Conservation (phyloP, 2,329 filamentous ascomycete species). For the Fusarium sp. region DNA sequence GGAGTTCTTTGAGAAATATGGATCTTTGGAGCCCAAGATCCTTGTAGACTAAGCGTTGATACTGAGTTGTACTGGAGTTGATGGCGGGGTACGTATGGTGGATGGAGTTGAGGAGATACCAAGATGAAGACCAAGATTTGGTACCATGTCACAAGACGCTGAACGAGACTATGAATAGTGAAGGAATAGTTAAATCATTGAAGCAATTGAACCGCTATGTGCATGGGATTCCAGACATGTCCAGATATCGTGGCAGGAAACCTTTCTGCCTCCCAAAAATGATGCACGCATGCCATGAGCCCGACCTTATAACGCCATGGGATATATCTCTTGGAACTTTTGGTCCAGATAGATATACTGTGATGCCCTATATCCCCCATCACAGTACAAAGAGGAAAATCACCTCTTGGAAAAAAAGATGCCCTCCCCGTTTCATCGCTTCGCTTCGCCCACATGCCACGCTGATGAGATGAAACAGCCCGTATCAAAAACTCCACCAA, state of each 20-base stretch:
- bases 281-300: conserved; percentile 1
- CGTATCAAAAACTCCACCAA: conserved; percentile 14
- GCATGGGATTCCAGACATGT: conserved; percentile 30
- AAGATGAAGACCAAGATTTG: neutral
- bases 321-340: conserved; percentile 32
- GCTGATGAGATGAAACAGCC: conserved; percentile 7
- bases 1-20: conserved; percentile 87
- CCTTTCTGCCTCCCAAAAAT: neutral
- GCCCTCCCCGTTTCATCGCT: conserved; percentile 3
- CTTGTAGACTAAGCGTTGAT: conserved; percentile 77
- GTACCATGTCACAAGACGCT: conserved; percentile 1
- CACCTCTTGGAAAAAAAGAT: neutral
- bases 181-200: neutral
- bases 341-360: conserved; percentile 15
- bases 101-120: conserved; percentile 24
- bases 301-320: conserved; percentile 24
- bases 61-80: conserved; percentile 7
- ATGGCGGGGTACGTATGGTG: neutral
- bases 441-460: conserved; percentile 16
- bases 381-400: conserved; percentile 8
- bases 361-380: conserved; percentile 22
- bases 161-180: conserved; percentile 11
- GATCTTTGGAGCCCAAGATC: conserved; percentile 84
- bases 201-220: neutral
- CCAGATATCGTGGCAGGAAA: conserved; percentile 24